A percentile compares a stretch with the other conserved stretches of the same genome.
Conservation (phyloP, 108 stramenopile species). For the Conticribra guillardii region DNA sequence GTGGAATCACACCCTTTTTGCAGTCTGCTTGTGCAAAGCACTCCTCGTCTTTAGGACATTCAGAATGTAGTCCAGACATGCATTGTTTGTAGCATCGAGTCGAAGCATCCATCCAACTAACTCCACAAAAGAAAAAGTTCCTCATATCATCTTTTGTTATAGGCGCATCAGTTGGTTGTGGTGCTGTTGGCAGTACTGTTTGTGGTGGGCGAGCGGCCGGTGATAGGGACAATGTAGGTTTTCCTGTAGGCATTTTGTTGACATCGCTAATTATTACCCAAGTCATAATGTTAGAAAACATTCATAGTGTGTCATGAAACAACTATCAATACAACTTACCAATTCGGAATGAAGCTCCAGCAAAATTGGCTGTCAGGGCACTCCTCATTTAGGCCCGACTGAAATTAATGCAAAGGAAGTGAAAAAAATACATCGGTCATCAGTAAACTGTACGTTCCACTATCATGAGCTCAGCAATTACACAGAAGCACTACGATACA, state of each 20-base stretch:
- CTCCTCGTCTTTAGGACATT: conserved; percentile 38
- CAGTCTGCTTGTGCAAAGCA: conserved; percentile 52
- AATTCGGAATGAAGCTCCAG: conserved; percentile 6
- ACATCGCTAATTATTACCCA: conserved; percentile 18
- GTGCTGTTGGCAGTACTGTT: conserved; percentile 11
- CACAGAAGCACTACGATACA: background rate
- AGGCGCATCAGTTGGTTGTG: conserved; percentile 19
- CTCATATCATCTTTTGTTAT: conserved; percentile 41
- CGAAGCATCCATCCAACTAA: conserved; percentile 29
- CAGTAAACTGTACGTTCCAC: background rate
- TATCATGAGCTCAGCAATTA: no score
- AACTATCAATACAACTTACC: no score
- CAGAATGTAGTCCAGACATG: conserved; percentile 25
- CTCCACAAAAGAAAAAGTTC: conserved; percentile 48
- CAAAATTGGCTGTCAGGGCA: conserved; percentile 15
- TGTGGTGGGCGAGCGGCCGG: background rate
- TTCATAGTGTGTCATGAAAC: background rate
- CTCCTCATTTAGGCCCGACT: conserved; percentile 14
- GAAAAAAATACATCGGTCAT: conserved; percentile 5
- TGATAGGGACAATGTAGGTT: conserved; percentile 8
- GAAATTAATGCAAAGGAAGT: background rate
- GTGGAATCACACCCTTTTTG: conserved; percentile 24
- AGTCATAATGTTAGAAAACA: background rate
- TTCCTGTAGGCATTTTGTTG: conserved; percentile 10
- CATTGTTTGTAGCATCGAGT: conserved; percentile 37